Percentiles rank a stretch among this genome's conserved stretches.
Evolutionary conservation across 2,329 filamentous ascomycete genomes (phyloP).

Genomic region (Fusarium clavum): DNA sequence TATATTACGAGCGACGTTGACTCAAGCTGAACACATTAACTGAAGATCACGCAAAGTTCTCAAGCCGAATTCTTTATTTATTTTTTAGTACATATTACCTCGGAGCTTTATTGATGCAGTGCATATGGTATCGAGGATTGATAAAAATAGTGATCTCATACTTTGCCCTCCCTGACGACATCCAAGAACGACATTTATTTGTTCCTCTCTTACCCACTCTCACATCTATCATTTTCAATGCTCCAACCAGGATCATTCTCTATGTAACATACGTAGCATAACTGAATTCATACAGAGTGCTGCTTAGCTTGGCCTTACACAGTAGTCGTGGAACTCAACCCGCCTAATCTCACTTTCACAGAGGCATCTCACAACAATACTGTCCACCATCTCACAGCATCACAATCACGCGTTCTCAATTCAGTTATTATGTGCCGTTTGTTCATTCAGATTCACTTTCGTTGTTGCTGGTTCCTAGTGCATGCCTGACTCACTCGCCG

Average conservation of each 20-base stretch:
- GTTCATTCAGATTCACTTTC: neutral
- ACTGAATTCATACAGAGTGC: too few species aligned
- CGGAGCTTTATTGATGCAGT: neutral
- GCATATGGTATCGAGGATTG: neutral
- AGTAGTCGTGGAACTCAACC: constrained; percentile 13
- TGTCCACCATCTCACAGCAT: constrained; percentile 25
- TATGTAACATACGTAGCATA: too few species aligned
- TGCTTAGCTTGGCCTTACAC: neutral
- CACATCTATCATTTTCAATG: too few species aligned
- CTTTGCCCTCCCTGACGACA: neutral
- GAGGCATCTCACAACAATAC: constrained; percentile 6
- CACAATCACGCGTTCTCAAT: neutral
- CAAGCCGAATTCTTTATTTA: neutral
- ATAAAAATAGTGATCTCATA: neutral
- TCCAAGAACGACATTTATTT: neutral
- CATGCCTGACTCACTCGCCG: constrained; percentile 40
- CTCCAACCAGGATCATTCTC: rapidly evolving
- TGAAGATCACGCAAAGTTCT: neutral
- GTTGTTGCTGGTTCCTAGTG: neutral
- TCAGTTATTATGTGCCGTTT: neutral
- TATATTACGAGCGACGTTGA: neutral
- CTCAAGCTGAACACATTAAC: neutral
- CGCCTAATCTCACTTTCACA: constrained; percentile 20
- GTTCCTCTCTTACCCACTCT: neutral
- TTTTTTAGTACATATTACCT: neutral